Evolutionary conservation across 2,329 filamentous ascomycete species (phyloP).

Genomic region (Penicillium sp.): DNA sequence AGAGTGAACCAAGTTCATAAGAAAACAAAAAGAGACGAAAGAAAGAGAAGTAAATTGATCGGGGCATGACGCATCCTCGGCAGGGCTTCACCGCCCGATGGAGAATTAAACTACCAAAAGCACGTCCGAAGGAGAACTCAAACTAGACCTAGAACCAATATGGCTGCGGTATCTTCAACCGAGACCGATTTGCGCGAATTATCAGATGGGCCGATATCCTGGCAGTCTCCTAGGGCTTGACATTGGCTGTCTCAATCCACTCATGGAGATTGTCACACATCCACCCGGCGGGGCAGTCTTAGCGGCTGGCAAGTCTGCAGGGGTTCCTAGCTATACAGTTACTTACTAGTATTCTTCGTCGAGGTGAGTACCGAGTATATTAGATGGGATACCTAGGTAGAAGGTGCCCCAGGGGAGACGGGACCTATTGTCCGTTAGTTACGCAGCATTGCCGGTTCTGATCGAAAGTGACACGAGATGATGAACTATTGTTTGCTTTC

Average conservation of each 20-base stretch:
- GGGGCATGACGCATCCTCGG: conserved; percentile 25
- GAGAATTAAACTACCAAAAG: conserved; percentile 6
- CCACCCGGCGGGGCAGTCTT: neutral
- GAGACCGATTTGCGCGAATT: neutral
- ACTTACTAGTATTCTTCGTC: no score
- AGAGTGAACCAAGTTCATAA: conserved; percentile 6
- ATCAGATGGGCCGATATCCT: neutral
- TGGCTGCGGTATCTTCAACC: neutral
- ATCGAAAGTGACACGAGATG: neutral
- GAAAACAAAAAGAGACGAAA: conserved; percentile 2
- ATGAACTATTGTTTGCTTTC: neutral
- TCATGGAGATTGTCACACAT: conserved; percentile 5
- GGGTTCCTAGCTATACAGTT: no score
- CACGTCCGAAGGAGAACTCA: no score
- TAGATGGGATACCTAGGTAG: no score
- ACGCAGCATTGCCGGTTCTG: neutral
- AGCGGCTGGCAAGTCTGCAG: neutral
- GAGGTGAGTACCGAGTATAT: no score
- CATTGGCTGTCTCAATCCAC: conserved; percentile 5
- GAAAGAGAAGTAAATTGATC: conserved; percentile 7
- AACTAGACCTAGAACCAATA: neutral
- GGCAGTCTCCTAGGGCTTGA: neutral
- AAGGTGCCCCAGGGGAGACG: no score
- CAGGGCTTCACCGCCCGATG: conserved; percentile 21
- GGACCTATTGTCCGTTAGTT: neutral